Evolutionary conservation across 169 alveolate species (phyloP), one percentile per base, ranked within the genome.

Genomic region (Perkinsus marinus): DNA sequence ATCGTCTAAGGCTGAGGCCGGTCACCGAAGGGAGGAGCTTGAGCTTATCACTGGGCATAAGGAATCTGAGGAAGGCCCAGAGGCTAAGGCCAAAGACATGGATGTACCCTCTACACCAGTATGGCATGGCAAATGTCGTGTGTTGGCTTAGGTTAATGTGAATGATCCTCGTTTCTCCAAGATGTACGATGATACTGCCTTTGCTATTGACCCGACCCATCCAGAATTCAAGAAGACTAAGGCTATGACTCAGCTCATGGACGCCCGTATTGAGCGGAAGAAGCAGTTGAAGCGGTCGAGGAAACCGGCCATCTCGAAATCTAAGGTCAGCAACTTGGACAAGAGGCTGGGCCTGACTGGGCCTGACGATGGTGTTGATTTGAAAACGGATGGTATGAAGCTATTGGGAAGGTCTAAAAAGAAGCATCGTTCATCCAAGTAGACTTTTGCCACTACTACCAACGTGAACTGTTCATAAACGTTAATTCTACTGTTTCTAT

Each of bases 191-290:
- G 93, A 93, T 43, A 36, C 93, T 26, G 94, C 91, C 89, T 93
- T 90, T 69, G 94, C 94, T n/a, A 93, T 93, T 26, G 94, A 93
- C 36, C 94, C 94, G 9, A 93, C 94, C 57, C 79, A 93, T 39
- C 94, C 94, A 10, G 39, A 89, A 34, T 93, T 89, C 68, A 93
- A 68, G 92, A 57, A 57, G 79, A 57, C 79, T 7, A 57, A 57
- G 79, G 79, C 79, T 16, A 57, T 57, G 79, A 57, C 37, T 2
- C 79, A 57, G 34, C 79, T 57, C 79, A 57, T 57, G 79, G 79
- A 57, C 22, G 79, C 79, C 26, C 79, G 79, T 57, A 57, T 57
- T 19, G 30, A 57, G 79, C 26, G 79, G 79, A 57, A 57, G 34
- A 57, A 57, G 34, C 79, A 57, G 79, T 2, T 57, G 79, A 57